Evolutionary conservation across 306 rosid genomes (phyloP).

Genomic region (Acacia acuminata): DNA sequence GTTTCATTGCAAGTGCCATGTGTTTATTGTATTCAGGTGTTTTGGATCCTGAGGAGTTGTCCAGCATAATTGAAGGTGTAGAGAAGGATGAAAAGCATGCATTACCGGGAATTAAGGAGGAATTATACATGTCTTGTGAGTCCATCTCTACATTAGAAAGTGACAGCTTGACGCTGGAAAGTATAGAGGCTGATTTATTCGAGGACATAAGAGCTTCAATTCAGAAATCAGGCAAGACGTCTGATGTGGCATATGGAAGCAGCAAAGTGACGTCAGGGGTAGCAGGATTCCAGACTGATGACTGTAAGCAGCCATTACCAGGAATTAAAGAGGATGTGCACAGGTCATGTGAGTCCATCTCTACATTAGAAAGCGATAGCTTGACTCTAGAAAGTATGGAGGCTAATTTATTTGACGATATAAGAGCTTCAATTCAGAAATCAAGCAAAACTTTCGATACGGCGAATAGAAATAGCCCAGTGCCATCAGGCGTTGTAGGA

Average conservation of each 20-base stretch:
- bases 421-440: conserved; percentile 96
- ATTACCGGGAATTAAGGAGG: conserved; percentile 74
- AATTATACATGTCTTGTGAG: conserved; percentile 66
- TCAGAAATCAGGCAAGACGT: conserved; percentile 67
- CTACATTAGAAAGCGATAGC: conserved; percentile 74
- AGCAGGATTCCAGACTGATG: conserved; percentile 31
- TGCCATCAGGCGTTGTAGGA: conserved; percentile 22
- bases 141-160: conserved; percentile 77
- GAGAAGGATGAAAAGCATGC: conserved; percentile 54
- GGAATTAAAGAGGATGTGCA: conserved; percentile 71
- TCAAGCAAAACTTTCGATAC: conserved; percentile 44
- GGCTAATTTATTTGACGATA: conserved; percentile 73
- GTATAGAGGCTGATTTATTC: conserved; percentile 65
- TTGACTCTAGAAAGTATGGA: conserved; percentile 67
- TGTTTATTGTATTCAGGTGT: conserved; percentile 61
- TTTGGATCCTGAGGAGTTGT: conserved; percentile 82
- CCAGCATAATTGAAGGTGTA: conserved; percentile 76
- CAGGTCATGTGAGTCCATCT: conserved; percentile 71
- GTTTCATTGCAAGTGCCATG: conserved; percentile 5
- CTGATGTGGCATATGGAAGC: conserved; percentile 34
- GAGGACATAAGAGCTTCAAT: conserved; percentile 95
- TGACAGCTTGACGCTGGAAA: conserved; percentile 69
- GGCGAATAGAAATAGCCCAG: conserved; percentile 38
- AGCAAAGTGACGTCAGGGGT: conserved; percentile 31
- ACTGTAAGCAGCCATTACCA: conserved; percentile 45